Evolutionary conservation across 371 early-diverging fungal genomes (phyloP), one percentile per base, ranked within the genome.

Genomic region (Apophysomyces trapeziformis): DNA sequence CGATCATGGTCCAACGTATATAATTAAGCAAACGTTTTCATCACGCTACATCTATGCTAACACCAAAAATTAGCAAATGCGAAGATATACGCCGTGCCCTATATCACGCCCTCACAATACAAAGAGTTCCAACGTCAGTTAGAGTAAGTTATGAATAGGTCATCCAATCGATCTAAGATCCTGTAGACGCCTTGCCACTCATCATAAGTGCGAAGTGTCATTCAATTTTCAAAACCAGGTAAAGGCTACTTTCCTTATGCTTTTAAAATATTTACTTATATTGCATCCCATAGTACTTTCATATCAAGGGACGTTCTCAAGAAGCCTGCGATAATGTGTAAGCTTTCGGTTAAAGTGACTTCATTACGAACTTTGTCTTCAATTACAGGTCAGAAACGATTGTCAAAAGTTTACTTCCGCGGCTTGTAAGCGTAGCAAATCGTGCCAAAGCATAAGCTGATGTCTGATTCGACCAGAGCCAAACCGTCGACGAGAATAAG

Each of bases 201-300:
- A 44, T 9, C 13, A 44, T 7, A 61, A 61, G 3, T 61, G 61
- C 13, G 45, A 54, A 1, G 60, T 67, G 36, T 16, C 32, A 5
- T 67, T 43, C 21, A 41, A 67, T 18, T 57, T 61, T 16, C 14
- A 61, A 8, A 63, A 66, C 7, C 68, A 67, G 64, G 77, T 77
- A 74, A 60, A 39, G 12, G 32, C 32, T 26, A 26, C 32, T 26
- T 26, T 36, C 11, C 11, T 12, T 7, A 18, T 9, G 8, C 35
- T 38, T 7, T 57, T 36, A 38, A 6, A 2, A 54, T 35, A 5
- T 50, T 41, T 18, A 58, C 14, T 35, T 26, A 11, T 63, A 36
- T 18, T 11, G 50, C 18, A 41, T 57, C 21, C 0, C 5, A 9
- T 50, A 78, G 78, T 72, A 38, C 39, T 75, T 78, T 36, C 58